Evolutionary conservation across 2,329 filamentous ascomycete genomes (phyloP).

Genomic region (Phoma sp.): DNA sequence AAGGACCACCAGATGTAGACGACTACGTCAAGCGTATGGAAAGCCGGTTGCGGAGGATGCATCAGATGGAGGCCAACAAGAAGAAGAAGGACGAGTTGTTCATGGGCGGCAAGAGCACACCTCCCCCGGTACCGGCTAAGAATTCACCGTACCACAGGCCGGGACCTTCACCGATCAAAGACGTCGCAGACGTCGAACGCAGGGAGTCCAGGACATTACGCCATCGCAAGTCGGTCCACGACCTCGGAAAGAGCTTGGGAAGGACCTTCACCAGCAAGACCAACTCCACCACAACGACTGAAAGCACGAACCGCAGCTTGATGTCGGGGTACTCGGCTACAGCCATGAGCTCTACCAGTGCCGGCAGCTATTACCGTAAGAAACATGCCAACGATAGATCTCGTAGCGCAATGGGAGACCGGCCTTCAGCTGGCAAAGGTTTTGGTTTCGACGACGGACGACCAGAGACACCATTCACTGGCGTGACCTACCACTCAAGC

Average conservation of each 20-base stretch:
- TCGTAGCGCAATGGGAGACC: constrained; percentile 68
- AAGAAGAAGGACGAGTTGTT: constrained; percentile 58
- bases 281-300: constrained; percentile 71
- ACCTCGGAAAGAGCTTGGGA: constrained; percentile 73
- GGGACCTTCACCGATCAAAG: constrained; percentile 45
- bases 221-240: constrained; percentile 77
- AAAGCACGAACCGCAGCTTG: constrained; percentile 80
- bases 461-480: constrained; percentile 67
- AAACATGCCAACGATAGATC: constrained; percentile 62
- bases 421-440: constrained; percentile 48
- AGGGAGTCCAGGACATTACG: constrained; percentile 52
- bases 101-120: constrained; percentile 53
- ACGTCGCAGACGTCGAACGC: constrained; percentile 35
- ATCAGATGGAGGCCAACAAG: constrained; percentile 53
- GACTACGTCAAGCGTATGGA: constrained; percentile 96
- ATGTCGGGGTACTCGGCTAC: constrained; percentile 95
- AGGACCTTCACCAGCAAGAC: constrained; percentile 90
- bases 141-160: constrained; percentile 53
- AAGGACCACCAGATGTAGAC: constrained; percentile 73
- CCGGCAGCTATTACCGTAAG: constrained; percentile 86
- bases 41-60: constrained; percentile 74
- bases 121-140: constrained; percentile 69
- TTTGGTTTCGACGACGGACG: constrained; percentile 50
- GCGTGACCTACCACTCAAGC: constrained; percentile 89
- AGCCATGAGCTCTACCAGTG: constrained; percentile 92